A percentile compares a stretch with the other conserved stretches of the same genome.
Evolutionary conservation across 2,329 filamentous ascomycete genomes (phyloP).

Genomic region (Sarocladium oryzae): DNA sequence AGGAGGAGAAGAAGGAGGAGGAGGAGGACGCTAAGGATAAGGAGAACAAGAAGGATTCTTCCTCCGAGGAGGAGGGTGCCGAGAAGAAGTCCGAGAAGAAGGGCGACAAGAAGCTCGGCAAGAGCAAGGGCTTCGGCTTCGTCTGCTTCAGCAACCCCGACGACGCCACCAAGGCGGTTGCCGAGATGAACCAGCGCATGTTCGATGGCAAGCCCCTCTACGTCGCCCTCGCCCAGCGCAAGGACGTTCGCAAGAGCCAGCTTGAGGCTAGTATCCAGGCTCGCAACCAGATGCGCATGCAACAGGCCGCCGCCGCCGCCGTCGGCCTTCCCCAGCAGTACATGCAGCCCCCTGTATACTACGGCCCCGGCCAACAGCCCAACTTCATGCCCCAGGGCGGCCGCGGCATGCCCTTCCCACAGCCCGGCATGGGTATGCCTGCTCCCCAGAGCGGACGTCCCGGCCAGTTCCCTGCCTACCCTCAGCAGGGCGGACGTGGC

Average conservation of each 20-base stretch:
- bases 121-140: constrained; percentile 99
- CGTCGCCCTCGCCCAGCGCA: constrained; percentile 95
- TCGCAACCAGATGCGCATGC: constrained; percentile 96
- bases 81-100: constrained; percentile 56
- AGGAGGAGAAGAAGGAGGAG: constrained; percentile 47
- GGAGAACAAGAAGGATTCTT: constrained; percentile 41
- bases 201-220: constrained; percentile 94
- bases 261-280: constrained; percentile 99
- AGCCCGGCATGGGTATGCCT: constrained; percentile 59
- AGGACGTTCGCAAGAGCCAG: constrained; percentile 99
- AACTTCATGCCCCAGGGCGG: constrained; percentile 58
- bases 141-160: constrained; percentile 99
- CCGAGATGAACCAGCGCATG: constrained; percentile 99
- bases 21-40: constrained; percentile 34
- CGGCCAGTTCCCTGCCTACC: constrained; percentile 79
- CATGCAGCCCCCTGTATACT: constrained; percentile 90
- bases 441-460: constrained; percentile 75
- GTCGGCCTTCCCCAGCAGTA: constrained; percentile 74
- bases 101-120: constrained; percentile 67
- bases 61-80: constrained; percentile 33
- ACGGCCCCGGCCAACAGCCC: constrained; percentile 74
- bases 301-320: constrained; percentile 87
- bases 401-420: constrained; percentile 61
- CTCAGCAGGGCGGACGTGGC: constrained; percentile 82
- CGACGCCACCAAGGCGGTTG: constrained; percentile 97